A percentile compares a stretch with the other conserved stretches of the same genome.
These are phyloP conservation scores for Boletus pseudopeckii DNA, from an alignment of 768 basidiomycete genomes.

Conservation along the genomic window DNA sequence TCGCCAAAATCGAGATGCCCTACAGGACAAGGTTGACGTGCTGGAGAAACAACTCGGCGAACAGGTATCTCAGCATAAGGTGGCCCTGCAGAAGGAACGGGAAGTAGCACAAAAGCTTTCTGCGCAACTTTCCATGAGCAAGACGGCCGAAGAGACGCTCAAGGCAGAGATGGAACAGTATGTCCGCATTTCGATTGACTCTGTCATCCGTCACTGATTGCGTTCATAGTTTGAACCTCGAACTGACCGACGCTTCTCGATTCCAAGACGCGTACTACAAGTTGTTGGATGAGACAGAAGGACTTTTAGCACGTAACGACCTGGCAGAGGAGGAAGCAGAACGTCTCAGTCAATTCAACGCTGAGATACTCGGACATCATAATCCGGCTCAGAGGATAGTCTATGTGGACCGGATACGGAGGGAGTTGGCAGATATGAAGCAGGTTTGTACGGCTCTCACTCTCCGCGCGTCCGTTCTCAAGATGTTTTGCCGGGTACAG, in stretches of 20 bases:
- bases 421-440: conserved; percentile 76
- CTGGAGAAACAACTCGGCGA: conserved; percentile 29
- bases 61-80: conserved; percentile 34
- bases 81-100: conserved; percentile 43
- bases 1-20: conserved; percentile 19
- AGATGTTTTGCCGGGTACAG: conserved; percentile 29
- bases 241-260: conserved; percentile 56
- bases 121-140: conserved; percentile 48
- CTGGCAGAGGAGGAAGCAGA: conserved; percentile 79
- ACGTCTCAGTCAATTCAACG: conserved; percentile 76
- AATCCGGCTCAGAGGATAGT: conserved; percentile 84
- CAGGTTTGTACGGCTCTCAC: conserved; percentile 49
- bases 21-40: conserved; percentile 27
- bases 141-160: conserved; percentile 66
- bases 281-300: conserved; percentile 59
- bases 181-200: conserved; percentile 22
- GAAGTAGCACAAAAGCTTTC: conserved; percentile 47
- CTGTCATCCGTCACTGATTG: background rate
- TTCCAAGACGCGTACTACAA: conserved; percentile 72
- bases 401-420: conserved; percentile 81
- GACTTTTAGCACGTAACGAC: conserved; percentile 65
- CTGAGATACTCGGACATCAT: conserved; percentile 78
- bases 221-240: conserved; percentile 38
- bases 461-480: background rate
- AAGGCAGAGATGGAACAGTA: conserved; percentile 67